phyloP scores from a whole-genome alignment of 2,329 filamentous ascomycete genomes.

The Paraphaeosphaeria minitans region DNA sequence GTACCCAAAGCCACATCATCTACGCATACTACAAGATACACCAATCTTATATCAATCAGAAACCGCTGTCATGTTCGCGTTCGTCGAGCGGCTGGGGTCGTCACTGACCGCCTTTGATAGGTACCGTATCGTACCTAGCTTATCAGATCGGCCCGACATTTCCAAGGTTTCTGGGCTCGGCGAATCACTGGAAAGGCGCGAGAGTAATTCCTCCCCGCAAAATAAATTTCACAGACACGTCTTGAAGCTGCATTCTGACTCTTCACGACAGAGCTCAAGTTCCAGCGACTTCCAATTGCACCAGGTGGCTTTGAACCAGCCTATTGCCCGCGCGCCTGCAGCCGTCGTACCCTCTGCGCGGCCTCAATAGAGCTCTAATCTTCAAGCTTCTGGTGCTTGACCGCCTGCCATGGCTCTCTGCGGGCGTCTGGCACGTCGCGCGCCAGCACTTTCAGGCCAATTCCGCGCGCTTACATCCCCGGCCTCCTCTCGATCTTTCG shows the following conservation, averaged over 20 bases:
- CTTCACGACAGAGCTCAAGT: constrained; percentile 37
- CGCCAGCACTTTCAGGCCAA: constrained; percentile 42
- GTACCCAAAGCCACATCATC: background rate
- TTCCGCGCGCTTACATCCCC: constrained; percentile 38
- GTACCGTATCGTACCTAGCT: constrained; percentile 32
- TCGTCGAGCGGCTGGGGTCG: background rate
- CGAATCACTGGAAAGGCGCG: constrained; percentile 37
- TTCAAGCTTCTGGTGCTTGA: constrained; percentile 39
- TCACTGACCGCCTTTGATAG: constrained; percentile 22
- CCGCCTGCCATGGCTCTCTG: constrained; percentile 48
- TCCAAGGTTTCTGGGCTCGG: constrained; percentile 28
- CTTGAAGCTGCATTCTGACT: constrained; percentile 29
- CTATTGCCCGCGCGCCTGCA: constrained; percentile 24
- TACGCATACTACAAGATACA: background rate
- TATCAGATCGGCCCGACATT: constrained; percentile 39
- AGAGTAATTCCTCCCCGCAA: constrained; percentile 41
- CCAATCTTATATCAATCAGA: background rate
- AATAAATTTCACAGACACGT: constrained; percentile 26
- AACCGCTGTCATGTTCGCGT: background rate
- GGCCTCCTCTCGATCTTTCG: constrained; percentile 39
- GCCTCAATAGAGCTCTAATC: constrained; percentile 38
- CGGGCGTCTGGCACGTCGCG: constrained; percentile 49
- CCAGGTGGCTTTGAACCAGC: constrained; percentile 24
- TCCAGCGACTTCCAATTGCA: constrained; percentile 40
- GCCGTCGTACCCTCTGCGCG: constrained; percentile 20